Evolutionary conservation across 768 basidiomycete species (phyloP).

Genomic region (Rhizopogon sp.): DNA sequence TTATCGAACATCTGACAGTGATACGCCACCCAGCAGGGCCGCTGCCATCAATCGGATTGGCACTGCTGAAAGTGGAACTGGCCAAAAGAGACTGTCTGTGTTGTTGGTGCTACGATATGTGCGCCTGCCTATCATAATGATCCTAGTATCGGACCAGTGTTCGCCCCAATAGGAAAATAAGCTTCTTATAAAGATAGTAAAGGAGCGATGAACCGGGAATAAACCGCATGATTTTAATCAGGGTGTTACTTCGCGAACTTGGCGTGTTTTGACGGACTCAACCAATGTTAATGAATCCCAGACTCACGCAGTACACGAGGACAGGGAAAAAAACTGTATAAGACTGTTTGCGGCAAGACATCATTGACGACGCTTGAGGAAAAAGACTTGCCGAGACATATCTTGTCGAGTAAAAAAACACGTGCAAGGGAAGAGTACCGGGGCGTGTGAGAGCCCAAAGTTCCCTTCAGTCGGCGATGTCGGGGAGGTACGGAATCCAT

Average conservation of each 20-base stretch:
- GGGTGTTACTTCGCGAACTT: not conserved
- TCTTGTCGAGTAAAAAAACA: too few relatives aligned
- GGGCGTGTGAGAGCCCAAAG: too few relatives aligned
- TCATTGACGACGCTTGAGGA: not conserved
- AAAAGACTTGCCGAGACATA: not conserved
- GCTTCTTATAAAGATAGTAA: not conserved
- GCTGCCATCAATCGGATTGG: not conserved
- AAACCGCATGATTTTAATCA: not conserved
- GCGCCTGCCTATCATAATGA: not conserved
- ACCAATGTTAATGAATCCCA: not conserved
- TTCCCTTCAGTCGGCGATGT: too few relatives aligned
- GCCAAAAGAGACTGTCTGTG: not conserved
- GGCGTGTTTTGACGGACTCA: not conserved
- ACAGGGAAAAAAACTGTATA: not conserved
- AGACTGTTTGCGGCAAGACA: too few relatives aligned
- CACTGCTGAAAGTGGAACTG: not conserved
- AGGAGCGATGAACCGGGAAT: not conserved
- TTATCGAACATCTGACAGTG: not conserved
- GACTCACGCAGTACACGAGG: not conserved
- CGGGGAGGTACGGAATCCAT: too few relatives aligned
- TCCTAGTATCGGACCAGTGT: slow-evolving; percentile 1
- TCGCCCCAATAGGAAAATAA: slow-evolving; percentile 2
- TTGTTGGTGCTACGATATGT: not conserved
- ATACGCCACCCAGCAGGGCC: not conserved
- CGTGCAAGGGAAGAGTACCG: too few relatives aligned